A percentile compares a stretch with the other conserved stretches of the same genome.
Conservation (phyloP, 148 eudicot species). For the Amaranthus cruentus region DNA sequence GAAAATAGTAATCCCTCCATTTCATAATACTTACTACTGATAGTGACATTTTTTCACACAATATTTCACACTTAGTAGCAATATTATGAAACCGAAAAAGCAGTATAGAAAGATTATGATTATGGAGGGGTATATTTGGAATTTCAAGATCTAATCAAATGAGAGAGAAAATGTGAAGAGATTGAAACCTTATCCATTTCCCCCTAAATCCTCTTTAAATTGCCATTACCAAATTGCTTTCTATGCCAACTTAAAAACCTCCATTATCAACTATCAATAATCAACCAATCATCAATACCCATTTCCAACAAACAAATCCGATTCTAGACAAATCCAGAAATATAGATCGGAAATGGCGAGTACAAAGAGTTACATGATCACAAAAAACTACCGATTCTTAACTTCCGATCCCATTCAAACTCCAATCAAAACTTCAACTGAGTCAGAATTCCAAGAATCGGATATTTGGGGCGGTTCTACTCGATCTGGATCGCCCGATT, state of each 20-base stretch:
- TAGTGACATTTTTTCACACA: no score
- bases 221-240: background rate
- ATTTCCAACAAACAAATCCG: background rate
- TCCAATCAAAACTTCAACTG: background rate
- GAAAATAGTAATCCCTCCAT: no score
- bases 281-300: background rate
- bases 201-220: constrained; percentile 22
- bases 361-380: constrained; percentile 33
- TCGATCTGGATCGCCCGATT: constrained; percentile 26
- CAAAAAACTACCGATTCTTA: constrained; percentile 34
- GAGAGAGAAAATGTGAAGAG: constrained; percentile 6
- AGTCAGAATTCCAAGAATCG: constrained; percentile 44
- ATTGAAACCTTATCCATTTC: constrained; percentile 30
- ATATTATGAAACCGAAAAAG: no score
- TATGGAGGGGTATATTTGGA: constrained; percentile 8
- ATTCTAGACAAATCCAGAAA: no score
- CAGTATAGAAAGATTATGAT: no score
- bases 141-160: background rate
- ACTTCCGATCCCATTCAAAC: constrained; percentile 15
- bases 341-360: constrained; percentile 25
- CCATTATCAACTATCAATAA: constrained; percentile 1
- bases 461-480: constrained; percentile 41
- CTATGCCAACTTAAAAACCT: constrained; percentile 1
- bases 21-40: no score
- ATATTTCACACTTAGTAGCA: no score